Conservation (phyloP, 176 grass and related monocot species). For the Aegilops longissima region DNA sequence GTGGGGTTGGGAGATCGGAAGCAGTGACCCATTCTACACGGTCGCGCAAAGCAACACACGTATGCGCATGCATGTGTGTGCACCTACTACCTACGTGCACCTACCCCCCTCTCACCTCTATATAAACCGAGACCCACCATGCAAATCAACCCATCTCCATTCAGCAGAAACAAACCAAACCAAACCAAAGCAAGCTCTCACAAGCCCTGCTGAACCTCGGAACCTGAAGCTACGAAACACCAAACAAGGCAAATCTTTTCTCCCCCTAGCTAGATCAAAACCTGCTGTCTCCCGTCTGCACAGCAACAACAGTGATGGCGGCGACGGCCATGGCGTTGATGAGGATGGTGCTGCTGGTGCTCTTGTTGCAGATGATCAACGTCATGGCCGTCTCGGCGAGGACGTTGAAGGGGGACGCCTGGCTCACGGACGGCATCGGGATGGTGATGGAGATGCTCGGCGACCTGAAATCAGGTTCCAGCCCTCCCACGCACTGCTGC, state of each 20-base stretch:
- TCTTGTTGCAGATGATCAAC: conserved; percentile 10
- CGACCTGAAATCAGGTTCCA: not conserved
- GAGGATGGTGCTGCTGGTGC: conserved; percentile 1
- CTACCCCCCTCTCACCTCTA: not conserved
- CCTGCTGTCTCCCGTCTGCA: not conserved
- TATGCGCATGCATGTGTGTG: not conserved
- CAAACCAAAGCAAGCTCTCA: not conserved
- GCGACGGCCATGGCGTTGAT: not conserved
- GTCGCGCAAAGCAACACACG: not conserved
- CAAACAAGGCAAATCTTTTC: not conserved
- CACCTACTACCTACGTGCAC: not conserved
- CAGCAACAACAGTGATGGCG: not conserved
- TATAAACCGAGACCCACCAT: not conserved
- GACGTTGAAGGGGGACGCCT: not conserved
- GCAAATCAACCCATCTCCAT: not conserved
- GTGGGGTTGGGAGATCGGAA: not conserved
- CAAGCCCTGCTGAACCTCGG: not conserved
- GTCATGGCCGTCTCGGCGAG: not conserved
- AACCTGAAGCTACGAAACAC: not conserved
- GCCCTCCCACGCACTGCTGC: conserved; percentile 32
- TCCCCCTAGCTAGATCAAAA: not conserved
- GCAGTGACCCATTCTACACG: conserved; percentile 42
- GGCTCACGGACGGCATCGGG: conserved; percentile 14
- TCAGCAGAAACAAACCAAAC: not conserved
- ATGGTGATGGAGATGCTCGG: conserved; percentile 31